Conservation (phyloP, 2,329 filamentous ascomycete genomes). For the Venturia aucupariae region DNA sequence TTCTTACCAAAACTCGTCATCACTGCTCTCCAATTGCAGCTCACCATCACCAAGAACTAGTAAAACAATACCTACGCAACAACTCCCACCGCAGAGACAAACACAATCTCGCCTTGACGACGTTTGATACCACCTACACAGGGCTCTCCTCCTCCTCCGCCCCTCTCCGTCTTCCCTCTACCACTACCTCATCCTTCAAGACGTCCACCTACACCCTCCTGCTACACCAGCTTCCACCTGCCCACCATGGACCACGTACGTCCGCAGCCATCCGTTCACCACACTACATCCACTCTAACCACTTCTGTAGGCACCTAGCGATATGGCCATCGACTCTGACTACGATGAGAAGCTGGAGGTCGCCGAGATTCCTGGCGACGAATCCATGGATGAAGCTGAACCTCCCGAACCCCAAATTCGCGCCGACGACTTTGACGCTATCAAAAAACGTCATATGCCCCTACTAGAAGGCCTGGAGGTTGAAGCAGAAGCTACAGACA, state of each 20-base stretch:
- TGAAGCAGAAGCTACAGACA: constrained; percentile 64
- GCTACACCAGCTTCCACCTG: not conserved
- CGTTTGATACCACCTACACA: not conserved
- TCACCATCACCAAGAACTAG: not conserved
- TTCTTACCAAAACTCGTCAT: not conserved
- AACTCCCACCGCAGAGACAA: not conserved
- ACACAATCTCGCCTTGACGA: not conserved
- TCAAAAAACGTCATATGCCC: constrained; percentile 70
- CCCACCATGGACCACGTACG: constrained; percentile 31
- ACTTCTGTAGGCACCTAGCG: constrained; percentile 35
- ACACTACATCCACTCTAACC: not conserved
- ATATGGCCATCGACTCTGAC: constrained; percentile 55
- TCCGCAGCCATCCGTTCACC: not conserved
- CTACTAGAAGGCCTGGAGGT: constrained; percentile 72
- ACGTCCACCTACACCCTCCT: not conserved
- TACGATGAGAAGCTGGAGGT: constrained; percentile 54
- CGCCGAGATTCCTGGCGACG: constrained; percentile 52
- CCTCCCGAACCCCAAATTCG: constrained; percentile 39
- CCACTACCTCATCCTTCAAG: not conserved
- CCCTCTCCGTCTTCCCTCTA: not conserved
- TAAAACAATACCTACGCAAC: not conserved
- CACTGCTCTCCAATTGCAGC: not conserved
- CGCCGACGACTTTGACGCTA: constrained; percentile 64
- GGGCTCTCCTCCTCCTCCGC: not conserved
- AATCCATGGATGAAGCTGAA: constrained; percentile 37